These are phyloP conservation scores for Whalleya microplaca DNA, from an alignment of 2,329 filamentous ascomycete genomes.

Conservation along the genomic window DNA sequence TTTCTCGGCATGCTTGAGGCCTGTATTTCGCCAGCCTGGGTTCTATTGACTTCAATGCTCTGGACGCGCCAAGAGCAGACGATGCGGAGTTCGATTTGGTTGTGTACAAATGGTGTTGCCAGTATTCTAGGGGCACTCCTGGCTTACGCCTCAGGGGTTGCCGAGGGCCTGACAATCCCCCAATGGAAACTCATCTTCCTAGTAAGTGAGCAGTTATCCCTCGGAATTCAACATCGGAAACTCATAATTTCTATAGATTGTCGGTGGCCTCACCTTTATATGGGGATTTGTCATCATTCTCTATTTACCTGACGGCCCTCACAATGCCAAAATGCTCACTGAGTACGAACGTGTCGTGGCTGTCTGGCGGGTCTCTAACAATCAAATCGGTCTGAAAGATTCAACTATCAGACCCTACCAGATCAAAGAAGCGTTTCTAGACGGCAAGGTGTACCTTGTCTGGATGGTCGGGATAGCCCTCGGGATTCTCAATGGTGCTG, in stretches of 20 bases:
- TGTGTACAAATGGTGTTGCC: slow-evolving; percentile 26
- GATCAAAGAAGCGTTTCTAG: slow-evolving; percentile 19
- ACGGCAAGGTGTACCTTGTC: slow-evolving; percentile 42
- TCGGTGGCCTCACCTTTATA: slow-evolving; percentile 38
- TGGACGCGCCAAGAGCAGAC: slow-evolving; percentile 38
- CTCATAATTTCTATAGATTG: slow-evolving; percentile 29
- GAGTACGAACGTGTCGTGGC: slow-evolving; percentile 44
- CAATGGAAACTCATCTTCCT: slow-evolving; percentile 40
- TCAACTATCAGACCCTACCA: slow-evolving; percentile 36
- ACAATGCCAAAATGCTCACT: slow-evolving; percentile 42
- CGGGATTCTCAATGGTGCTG: slow-evolving; percentile 54
- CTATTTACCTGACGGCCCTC: slow-evolving; percentile 43
- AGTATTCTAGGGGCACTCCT: slow-evolving; percentile 27
- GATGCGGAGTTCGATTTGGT: slow-evolving; percentile 30
- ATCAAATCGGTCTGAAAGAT: slow-evolving; percentile 46
- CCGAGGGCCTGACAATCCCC: slow-evolving; percentile 27
- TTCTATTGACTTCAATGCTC: slow-evolving; percentile 33
- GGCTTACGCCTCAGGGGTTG: slow-evolving; percentile 23
- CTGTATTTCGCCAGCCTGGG: slow-evolving; percentile 31
- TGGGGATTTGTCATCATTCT: slow-evolving; percentile 30
- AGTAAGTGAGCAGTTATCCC: slow-evolving; percentile 11
- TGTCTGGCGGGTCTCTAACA: slow-evolving; percentile 44
- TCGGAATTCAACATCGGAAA: not conserved
- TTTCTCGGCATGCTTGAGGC: slow-evolving; percentile 34
- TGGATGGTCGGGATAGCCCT: slow-evolving; percentile 46